phyloP scores from a whole-genome alignment of 768 basidiomycete species.

The Podaxis carcinomalis region DNA sequence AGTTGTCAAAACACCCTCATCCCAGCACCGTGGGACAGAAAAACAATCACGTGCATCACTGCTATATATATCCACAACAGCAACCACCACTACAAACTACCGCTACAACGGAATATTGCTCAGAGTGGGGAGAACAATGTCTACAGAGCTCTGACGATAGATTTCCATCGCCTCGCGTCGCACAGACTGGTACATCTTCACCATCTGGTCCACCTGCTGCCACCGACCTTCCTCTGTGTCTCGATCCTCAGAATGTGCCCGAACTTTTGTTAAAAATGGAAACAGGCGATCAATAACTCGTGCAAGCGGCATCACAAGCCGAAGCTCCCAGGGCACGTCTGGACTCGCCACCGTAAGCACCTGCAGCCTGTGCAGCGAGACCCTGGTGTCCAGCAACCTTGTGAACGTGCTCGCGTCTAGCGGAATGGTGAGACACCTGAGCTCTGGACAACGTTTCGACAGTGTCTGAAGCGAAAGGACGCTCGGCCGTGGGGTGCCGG shows the following conservation, averaged over 20 bases:
- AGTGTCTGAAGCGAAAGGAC: conserved; percentile 19
- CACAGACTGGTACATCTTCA: conserved; percentile 25
- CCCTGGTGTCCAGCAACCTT: conserved; percentile 4
- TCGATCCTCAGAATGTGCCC: conserved; percentile 12
- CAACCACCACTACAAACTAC: neutral
- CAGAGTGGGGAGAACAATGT: neutral
- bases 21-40: neutral
- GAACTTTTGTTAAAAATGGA: conserved; percentile 17
- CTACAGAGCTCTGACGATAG: neutral
- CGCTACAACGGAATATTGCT: neutral
- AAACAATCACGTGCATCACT: conserved; percentile 2
- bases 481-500: conserved; percentile 16
- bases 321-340: conserved; percentile 21
- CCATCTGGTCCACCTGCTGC: conserved; percentile 24
- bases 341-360: conserved; percentile 19
- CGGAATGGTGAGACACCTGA: conserved; percentile 19
- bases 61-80: neutral
- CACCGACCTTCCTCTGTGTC: conserved; percentile 20
- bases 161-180: conserved; percentile 19
- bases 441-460: conserved; percentile 16
- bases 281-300: conserved; percentile 24
- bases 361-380: conserved; percentile 16
- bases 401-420: conserved; percentile 18
- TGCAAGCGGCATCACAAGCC: conserved; percentile 21
- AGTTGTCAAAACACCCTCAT: neutral